Base-by-base conservation (phyloP, 352 stramenopile genomes). In the Plasmopara halstedii region DNA sequence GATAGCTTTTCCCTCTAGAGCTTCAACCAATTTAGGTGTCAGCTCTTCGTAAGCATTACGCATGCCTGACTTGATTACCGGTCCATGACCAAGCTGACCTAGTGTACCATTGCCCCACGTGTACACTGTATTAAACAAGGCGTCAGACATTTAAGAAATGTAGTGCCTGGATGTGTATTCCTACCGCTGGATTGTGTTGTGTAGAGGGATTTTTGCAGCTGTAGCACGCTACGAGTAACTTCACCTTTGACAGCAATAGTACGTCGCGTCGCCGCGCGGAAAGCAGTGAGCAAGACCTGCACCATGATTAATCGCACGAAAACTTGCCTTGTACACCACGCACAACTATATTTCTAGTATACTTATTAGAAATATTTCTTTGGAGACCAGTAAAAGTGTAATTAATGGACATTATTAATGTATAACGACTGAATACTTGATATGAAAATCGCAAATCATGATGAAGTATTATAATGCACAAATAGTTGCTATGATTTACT, bases 101-200 rank as follows among this genome's bases (percentile, higher is more conserved):
- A 93, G 56, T 6, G 75, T 88, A 6, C 85, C 85, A 32, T 74
- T 87, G 42, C 85, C 85, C 85, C 85, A 96, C 22, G 73, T 85
- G 58, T 73, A 88, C 51, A 88, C 77, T 86, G 20, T 19, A 19
- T 20, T 33, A 38, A 46, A 13, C 6, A 27, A 1, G 6, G 22
- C 5, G 19, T 32, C 19, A 32, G 21, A 32, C 9, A 14, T 6
- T 37, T 17, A 40, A 10, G 34, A 14, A 13, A 40, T 5, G 2
- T 40, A 22, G 34, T 17, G 34, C n/a, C 15, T 23, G 15, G 15
- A n/a, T 20, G 4, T 40, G 34, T 23, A 14, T 5, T 68, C 67
- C 20, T 19, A 88, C 76, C 76, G 39, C 73, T 85, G 17, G 76
- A 79, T 42, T 88, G 76, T 19, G 76, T 73, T 22, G 73, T 70